Conservation (phyloP, 805 yeast genomes). For the Candida insectalens region DNA sequence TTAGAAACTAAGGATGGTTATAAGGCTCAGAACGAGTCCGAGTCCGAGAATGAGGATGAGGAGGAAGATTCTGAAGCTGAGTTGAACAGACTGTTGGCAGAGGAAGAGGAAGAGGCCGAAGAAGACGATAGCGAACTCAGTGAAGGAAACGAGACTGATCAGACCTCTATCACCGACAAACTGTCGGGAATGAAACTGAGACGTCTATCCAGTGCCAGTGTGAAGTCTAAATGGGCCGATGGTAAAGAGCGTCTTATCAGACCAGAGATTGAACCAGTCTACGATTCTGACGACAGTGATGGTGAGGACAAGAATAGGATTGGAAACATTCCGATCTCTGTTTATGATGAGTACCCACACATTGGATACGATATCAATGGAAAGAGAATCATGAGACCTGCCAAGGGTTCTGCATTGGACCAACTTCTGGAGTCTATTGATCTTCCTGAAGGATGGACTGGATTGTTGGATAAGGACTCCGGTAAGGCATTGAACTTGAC, state of each 20-base stretch:
- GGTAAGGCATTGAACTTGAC: constrained; percentile 78
- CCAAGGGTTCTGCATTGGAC: constrained; percentile 91
- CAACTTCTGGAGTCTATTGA: constrained; percentile 84
- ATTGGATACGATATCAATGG: constrained; percentile 96
- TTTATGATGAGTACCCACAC: constrained; percentile 96
- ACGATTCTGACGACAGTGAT: constrained; percentile 91
- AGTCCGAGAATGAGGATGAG: constrained; percentile 13
- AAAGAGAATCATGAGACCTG: constrained; percentile 97
- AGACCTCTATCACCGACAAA: constrained; percentile 41
- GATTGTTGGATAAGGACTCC: constrained; percentile 80
- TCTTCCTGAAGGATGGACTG: constrained; percentile 98
- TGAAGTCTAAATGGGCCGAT: constrained; percentile 53
- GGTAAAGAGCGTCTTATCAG: constrained; percentile 69
- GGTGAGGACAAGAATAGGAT: constrained; percentile 73
- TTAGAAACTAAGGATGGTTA: no score
- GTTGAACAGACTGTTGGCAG: constrained; percentile 40
- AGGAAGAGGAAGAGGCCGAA: constrained; percentile 26
- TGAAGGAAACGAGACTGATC: constrained; percentile 19
- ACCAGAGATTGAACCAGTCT: constrained; percentile 92
- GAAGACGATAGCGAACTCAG: constrained; percentile 30
- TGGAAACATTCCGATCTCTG: constrained; percentile 87
- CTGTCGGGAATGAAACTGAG: constrained; percentile 45
- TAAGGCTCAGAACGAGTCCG: no score
- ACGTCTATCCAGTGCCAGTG: constrained; percentile 33
- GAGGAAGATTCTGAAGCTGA: constrained; percentile 53